Base-by-base conservation (phyloP, 2,329 filamentous ascomycete species). In the Pseudocercospora musae region DNA sequence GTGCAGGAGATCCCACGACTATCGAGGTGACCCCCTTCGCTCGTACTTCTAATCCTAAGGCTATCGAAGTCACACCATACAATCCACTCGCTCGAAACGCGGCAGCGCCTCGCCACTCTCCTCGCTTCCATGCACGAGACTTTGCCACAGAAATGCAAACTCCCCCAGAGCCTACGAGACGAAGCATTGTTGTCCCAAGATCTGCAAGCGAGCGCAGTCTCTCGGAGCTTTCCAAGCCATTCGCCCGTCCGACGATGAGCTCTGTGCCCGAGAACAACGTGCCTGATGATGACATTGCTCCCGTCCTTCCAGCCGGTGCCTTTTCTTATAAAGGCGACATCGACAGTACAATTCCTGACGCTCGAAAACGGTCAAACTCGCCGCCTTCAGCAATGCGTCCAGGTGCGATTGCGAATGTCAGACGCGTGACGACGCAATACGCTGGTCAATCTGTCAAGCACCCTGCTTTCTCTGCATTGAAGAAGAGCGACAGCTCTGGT, bases 311-410 rank as follows among this genome's bases (percentile, higher is more conserved):
- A 9, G 37, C 37, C 15, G 61, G 58, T 15, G 49, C 66, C n/a
- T 72, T 68, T 58, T 52, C 69, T 9, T 72, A 72, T 65, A 69
- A 69, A 57, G 71, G 70, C 58, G 68, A 66, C 4, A 70, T 72
- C 2, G 69, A 72, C 33, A 58, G 64, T 9, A 50, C 59, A 11
- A 31, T 44, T 13, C 29, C 33, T 29, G 59, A 56, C 20, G 48
- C 57, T 13, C 59, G 58, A 20, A 54, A 46, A 21, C 37, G 60
- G 18, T 67, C 65, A 13, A 52, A 49, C 13, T 65, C 58, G 29
- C 60, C 60, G 20, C 59, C 62, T 2, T 27, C 49, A 27, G 52
- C 53, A 56, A 63, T 20, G 42, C 62, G 62, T 40, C 46, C 64
- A 11, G 31, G 48, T 53, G 60, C 55, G 42, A 33, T 27, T 23